Evolutionary conservation across 345 rosid genomes (phyloP), one percentile per base, ranked within the genome.

Genomic region (Linum trigynum): DNA sequence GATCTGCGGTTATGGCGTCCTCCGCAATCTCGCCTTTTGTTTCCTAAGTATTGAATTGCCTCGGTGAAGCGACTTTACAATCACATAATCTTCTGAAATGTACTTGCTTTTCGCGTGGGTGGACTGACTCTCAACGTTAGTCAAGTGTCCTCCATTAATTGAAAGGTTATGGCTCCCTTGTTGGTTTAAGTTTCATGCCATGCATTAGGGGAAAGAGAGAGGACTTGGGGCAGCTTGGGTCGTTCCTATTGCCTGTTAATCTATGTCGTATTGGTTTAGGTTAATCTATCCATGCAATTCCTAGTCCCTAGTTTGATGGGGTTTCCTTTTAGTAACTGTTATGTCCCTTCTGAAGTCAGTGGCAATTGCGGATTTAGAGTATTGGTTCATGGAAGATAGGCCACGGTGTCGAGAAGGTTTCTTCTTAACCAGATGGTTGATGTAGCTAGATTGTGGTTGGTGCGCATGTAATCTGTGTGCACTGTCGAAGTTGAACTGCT

Each of bases 71-170:
- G 3, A 9, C 14, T 2, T 43, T 41, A 62, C 39, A 32, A 40
- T 64, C 2, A 57, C 35, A 38, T 50, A 48, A 8, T 60, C 53
- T 59, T 32, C 37, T 55, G 58, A 23, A 65, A 35, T 3, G 12
- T 53, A 9, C 0, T 55, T 53, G 50, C 37, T 7, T 55, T 60
- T 15, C 61, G 74, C 59, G 74, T 64, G 32, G 32, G 32, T 23
- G 32, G 32, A 23, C 32, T 23, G 32, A 23, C 32, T 23, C 32
- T 23, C 32, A 23, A 23, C 32, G 32, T 23, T 23, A 23, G 32
- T 23, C 32, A 23, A 23, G 32, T 23, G 32, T 23, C 32, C 32
- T 23, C 32, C 32, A 23, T 23, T 23, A 23, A 23, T 23, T 23
- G 32, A 23, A 23, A 23, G 32, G 32, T 23, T 23, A 23, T 23